Evolutionary conservation across 2,329 filamentous ascomycete genomes (phyloP), one percentile per base, ranked within the genome.

Genomic region (Zymoseptoria passerinii): DNA sequence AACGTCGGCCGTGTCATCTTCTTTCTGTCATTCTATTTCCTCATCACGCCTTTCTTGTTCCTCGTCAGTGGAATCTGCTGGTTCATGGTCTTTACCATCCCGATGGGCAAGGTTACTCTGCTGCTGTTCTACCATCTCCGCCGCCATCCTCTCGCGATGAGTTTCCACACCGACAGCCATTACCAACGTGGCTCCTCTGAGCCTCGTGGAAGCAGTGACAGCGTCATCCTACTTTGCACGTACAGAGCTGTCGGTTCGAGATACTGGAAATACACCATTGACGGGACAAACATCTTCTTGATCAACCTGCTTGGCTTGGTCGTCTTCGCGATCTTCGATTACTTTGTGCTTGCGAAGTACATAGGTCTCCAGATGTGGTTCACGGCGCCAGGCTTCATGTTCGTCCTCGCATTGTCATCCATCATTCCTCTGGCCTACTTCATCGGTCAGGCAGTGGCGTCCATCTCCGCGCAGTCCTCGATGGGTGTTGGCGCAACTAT

Each of bases 241-340:
- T 99, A 99, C 76, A 88, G 95, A 59, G 94, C 94, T 50, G 92
- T 95, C 10, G 94, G 94, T 10, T 80, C 85, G 65, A 92, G 92
- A 73, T 99, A 99, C 78, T 99, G 95, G 92, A 99, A 99, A 76
- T 99, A 99, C 76, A 99, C 94, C 3, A 81, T 99, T 59, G 94
- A 99, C 71, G 95, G 94, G 57, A 99, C 94, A 61, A 99, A 99
- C 75, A 95, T 99, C 71, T 97, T 99, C 76, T 84, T 99, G 65
- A 96, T 99, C 79, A 99, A 99, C 72, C 82, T 99, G 58, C 90
- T 97, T 77, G 88, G 85, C 10, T 83, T 99, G 18, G 94, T 99
- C n/a, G 77, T 89, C 23, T 96, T 99, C 70, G 89, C 92, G 69
- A 95, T 99, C 62, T 84, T 95, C 64, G 94, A 99, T 77, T 97